These are phyloP conservation scores for Talinum fruticosum DNA, from an alignment of 148 eudicot species.

Conservation along the genomic window DNA sequence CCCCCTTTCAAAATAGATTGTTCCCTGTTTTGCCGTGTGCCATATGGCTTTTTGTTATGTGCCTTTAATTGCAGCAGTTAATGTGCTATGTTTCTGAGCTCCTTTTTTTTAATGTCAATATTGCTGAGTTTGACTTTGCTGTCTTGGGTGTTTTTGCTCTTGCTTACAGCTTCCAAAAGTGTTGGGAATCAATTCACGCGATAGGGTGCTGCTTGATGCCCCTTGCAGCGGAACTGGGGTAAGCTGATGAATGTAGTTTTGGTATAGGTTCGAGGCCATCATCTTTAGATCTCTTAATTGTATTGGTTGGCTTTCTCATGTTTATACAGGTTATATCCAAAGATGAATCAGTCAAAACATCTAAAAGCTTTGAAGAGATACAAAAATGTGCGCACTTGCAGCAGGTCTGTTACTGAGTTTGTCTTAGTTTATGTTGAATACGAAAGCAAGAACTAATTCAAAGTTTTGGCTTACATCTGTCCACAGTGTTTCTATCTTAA, in stretches of 20 bases:
- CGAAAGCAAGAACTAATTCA: too few relatives aligned
- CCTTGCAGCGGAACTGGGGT: slow-evolving; percentile 99
- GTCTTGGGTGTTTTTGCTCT: slow-evolving; percentile 13
- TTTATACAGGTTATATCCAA: slow-evolving; percentile 83
- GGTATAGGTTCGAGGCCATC: background rate
- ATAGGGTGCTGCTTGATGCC: slow-evolving; percentile 89
- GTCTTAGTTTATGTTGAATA: too few relatives aligned
- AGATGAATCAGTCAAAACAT: slow-evolving; percentile 94
- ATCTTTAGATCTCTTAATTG: background rate
- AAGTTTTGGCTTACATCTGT: background rate
- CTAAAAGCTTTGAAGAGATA: slow-evolving; percentile 66
- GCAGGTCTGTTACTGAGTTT: slow-evolving; percentile 46
- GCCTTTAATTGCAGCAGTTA: background rate
- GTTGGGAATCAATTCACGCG: slow-evolving; percentile 74
- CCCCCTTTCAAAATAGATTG: background rate
- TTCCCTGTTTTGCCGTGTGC: background rate
- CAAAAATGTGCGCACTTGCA: slow-evolving; percentile 74
- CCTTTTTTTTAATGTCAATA: background rate
- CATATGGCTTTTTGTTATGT: background rate
- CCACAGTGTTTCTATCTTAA: background rate
- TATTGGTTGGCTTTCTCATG: background rate
- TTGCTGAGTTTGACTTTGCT: background rate
- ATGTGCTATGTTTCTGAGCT: background rate
- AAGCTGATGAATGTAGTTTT: slow-evolving; percentile 19
- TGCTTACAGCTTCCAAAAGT: slow-evolving; percentile 73